These are phyloP conservation scores for Allomyces macrogynus DNA, from an alignment of 192 early-diverging fungal genomes.

Conservation along the genomic window DNA sequence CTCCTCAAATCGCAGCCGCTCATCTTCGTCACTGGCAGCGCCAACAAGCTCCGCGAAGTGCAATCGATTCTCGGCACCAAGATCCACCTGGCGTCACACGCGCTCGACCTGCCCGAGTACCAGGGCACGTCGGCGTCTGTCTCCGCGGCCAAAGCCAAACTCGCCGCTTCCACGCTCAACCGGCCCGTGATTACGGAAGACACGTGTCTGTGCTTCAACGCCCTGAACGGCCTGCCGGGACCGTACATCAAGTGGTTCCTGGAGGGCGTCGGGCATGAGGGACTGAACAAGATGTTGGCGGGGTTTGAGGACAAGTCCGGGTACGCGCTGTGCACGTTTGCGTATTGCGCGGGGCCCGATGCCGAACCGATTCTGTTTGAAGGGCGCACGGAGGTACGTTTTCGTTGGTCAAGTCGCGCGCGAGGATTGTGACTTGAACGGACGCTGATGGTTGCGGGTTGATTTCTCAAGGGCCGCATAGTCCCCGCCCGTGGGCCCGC, in stretches of 20 bases:
- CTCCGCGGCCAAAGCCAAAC: slow-evolving; percentile 54
- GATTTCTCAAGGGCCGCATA: slow-evolving; percentile 45
- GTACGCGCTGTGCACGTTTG: slow-evolving; percentile 80
- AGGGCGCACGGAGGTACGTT: slow-evolving; percentile 43
- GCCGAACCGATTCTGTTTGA: slow-evolving; percentile 73
- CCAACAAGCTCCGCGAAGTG: slow-evolving; percentile 83
- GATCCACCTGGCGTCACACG: slow-evolving; percentile 42
- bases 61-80: slow-evolving; percentile 48
- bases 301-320: slow-evolving; percentile 81
- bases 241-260: slow-evolving; percentile 97
- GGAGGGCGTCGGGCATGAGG: slow-evolving; percentile 49
- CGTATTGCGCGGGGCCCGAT: slow-evolving; percentile 60
- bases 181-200: slow-evolving; percentile 80
- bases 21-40: slow-evolving; percentile 88
- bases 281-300: slow-evolving; percentile 58
- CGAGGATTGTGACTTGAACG: no score
- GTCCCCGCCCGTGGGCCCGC: slow-evolving; percentile 63
- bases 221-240: slow-evolving; percentile 78
- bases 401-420: no score
- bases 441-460: no score
- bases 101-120: slow-evolving; percentile 76
- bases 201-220: slow-evolving; percentile 83
- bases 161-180: slow-evolving; percentile 42
- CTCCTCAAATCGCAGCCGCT: slow-evolving; percentile 6
- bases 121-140: slow-evolving; percentile 69